Percentiles rank a stretch among this genome's conserved stretches.
phyloP scores from a whole-genome alignment of 1,284 basidiomycete species.

The Limonomyces culmigenus region DNA sequence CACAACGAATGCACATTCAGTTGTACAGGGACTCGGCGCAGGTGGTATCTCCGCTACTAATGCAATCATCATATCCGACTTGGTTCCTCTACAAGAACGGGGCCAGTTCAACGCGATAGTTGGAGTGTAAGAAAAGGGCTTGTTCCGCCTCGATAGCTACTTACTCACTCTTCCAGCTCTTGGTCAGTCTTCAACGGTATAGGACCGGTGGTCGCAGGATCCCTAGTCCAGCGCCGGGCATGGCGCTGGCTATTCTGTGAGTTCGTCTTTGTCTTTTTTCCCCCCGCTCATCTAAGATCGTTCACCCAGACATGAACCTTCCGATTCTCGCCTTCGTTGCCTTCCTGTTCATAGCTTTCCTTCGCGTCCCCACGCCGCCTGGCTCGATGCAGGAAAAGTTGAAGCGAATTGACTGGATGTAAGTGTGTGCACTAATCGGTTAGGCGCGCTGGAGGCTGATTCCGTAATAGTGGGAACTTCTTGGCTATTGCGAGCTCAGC shows the following conservation, averaged over 20 bases:
- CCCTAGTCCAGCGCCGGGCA: constrained; percentile 14
- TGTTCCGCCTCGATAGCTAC: constrained; percentile 6
- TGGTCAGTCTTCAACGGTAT: constrained; percentile 19
- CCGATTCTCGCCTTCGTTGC: constrained; percentile 20
- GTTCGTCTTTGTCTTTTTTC: constrained; percentile 4
- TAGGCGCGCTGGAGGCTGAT: not conserved
- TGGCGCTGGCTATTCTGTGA: constrained; percentile 26
- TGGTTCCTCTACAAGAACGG: constrained; percentile 23
- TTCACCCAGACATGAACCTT: constrained; percentile 22
- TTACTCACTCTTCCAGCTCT: constrained; percentile 10
- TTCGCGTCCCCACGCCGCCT: constrained; percentile 21
- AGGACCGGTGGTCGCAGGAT: constrained; percentile 20
- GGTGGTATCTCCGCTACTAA: constrained; percentile 25
- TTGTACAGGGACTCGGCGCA: constrained; percentile 30
- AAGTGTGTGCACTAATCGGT: constrained; percentile 6
- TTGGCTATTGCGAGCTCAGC: constrained; percentile 16
- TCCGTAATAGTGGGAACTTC: constrained; percentile 16
- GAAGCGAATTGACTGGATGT: constrained; percentile 21
- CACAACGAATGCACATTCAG: constrained; percentile 8
- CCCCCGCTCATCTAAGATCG: not conserved
- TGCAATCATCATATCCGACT: constrained; percentile 25
- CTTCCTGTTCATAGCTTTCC: constrained; percentile 18
- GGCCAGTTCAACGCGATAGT: constrained; percentile 19
- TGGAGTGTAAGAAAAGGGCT: constrained; percentile 13
- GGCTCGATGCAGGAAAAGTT: constrained; percentile 17